Conservation (phyloP, 2,329 filamentous ascomycete genomes). For the Helminthosporium solani region DNA sequence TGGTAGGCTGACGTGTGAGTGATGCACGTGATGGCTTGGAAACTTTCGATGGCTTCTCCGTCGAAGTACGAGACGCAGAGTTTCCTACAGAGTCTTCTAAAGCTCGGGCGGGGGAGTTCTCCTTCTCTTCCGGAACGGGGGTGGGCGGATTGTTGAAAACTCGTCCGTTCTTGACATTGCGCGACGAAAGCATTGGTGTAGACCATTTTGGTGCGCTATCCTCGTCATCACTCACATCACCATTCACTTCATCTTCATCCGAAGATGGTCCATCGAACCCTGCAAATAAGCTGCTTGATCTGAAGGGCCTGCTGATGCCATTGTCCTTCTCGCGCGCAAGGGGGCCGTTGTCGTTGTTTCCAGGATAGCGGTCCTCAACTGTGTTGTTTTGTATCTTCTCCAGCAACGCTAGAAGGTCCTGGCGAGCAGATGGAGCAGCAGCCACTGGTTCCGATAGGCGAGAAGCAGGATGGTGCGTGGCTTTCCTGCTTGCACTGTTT, state of each 20-base stretch:
- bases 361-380: constrained; percentile 68
- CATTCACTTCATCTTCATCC: constrained; percentile 55
- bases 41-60: constrained; percentile 40
- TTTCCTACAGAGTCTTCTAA: constrained; percentile 33
- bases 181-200: constrained; percentile 49
- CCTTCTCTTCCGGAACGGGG: constrained; percentile 47
- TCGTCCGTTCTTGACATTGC: constrained; percentile 53
- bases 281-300: constrained; percentile 82
- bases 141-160: constrained; percentile 44
- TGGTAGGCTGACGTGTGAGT: constrained; percentile 54
- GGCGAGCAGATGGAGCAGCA: constrained; percentile 23
- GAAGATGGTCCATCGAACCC: constrained; percentile 72
- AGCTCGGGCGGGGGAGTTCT: constrained; percentile 29
- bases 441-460: constrained; percentile 14
- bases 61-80: constrained; percentile 30
- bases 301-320: constrained; percentile 67
- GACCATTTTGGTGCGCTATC: constrained; percentile 48
- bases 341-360: constrained; percentile 78
- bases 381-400: constrained; percentile 28
- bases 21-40: constrained; percentile 34
- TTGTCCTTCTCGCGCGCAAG: constrained; percentile 60
- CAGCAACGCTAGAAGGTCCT: constrained; percentile 32
- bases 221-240: constrained; percentile 64
- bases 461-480: constrained; percentile 14
- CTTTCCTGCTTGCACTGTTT: constrained; percentile 14